Evolutionary conservation across 257 asterid genomes (phyloP), one percentile per base, ranked within the genome.

Genomic region (Catharanthus roseus): DNA sequence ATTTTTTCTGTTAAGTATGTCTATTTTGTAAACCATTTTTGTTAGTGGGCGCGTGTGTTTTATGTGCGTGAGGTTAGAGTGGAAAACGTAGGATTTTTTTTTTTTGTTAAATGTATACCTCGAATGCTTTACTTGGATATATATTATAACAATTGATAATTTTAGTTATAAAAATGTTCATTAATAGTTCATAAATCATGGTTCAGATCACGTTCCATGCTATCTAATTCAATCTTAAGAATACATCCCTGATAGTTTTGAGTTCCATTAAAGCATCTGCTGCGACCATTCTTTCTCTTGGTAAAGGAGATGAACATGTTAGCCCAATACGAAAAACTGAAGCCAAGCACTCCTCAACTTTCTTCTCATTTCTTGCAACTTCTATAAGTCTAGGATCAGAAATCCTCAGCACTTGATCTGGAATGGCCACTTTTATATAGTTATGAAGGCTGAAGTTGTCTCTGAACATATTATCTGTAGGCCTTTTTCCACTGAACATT

Each of bases 231-330:
- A 19, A 16, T 9, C n/a, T 33, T 45, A 61, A 18, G 67, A 24
- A 64, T n/a, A 6, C 10, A 11, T 47, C 72, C 44, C 70, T 75
- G 18, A 57, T 38, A 13, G 61, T 45, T 7, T 41, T 41, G 28
- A 82, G 54, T 3, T 56, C 66, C 68, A 9, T 70, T 28, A 77
- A 64, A 23, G 79, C 84, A 74, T 79, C 84, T 21, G 31, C 28
- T 72, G 77, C 77, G 1, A 39, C 28, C 80, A 77, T 73, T 72
- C 80, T 76, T 62, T 77, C 80, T 50, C 62, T 65, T 0, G 80
- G 80, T 9, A 64, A n/a, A 2, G 77, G 74, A 67, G 68, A 33
- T 50, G 82, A 78, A 7, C 86, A 82, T 15, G 58, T 23, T 19
- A 82, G 53, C 29, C 80, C 82, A 11, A 79, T 70, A 1, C 39